Percentiles rank a stretch among this genome's conserved stretches.
phyloP scores from a whole-genome alignment of 352 stramenopile genomes.

The Phytopythium mirpurense region DNA sequence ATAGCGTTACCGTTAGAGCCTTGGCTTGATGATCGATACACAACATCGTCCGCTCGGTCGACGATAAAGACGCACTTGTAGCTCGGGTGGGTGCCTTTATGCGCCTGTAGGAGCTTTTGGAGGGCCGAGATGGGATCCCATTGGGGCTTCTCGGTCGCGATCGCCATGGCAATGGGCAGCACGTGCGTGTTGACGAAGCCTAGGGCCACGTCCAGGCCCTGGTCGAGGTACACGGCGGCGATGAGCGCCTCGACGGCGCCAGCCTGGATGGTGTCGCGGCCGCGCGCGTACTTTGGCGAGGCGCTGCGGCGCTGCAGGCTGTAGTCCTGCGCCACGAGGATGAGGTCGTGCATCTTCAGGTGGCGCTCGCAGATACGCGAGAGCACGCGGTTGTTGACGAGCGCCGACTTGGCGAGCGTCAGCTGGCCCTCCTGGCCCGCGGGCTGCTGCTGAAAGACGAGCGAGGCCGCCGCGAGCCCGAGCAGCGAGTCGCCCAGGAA shows the following conservation, averaged over 20 bases:
- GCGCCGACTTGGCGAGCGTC: constrained; percentile 50
- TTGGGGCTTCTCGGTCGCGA: constrained; percentile 42
- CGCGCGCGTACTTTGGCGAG: constrained; percentile 34
- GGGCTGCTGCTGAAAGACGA: constrained; percentile 73
- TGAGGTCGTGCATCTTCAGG: constrained; percentile 48
- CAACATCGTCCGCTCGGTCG: too few species aligned
- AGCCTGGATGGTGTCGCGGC: constrained; percentile 62
- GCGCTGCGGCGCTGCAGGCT: constrained; percentile 18
- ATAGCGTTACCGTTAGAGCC: neutral
- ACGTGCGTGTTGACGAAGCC: constrained; percentile 62
- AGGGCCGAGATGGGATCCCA: constrained; percentile 61
- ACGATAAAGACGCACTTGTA: constrained; percentile 70
- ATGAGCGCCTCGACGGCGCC: constrained; percentile 76
- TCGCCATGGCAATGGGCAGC: constrained; percentile 45
- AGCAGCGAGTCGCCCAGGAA: constrained; percentile 80
- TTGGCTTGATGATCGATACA: too few species aligned
- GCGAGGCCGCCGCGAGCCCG: constrained; percentile 47
- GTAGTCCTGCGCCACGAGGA: constrained; percentile 55
- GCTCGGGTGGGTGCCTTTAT: constrained; percentile 52
- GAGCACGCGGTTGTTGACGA: constrained; percentile 79
- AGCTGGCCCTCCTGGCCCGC: constrained; percentile 70
- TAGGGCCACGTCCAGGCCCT: constrained; percentile 62
- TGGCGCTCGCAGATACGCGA: constrained; percentile 55
- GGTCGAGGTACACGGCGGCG: constrained; percentile 70
- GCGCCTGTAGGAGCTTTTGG: constrained; percentile 61